A percentile compares a stretch with the other conserved stretches of the same genome.
Evolutionary conservation across 2,329 filamentous ascomycete species (phyloP).

Genomic region (Fusarium transvaalense): DNA sequence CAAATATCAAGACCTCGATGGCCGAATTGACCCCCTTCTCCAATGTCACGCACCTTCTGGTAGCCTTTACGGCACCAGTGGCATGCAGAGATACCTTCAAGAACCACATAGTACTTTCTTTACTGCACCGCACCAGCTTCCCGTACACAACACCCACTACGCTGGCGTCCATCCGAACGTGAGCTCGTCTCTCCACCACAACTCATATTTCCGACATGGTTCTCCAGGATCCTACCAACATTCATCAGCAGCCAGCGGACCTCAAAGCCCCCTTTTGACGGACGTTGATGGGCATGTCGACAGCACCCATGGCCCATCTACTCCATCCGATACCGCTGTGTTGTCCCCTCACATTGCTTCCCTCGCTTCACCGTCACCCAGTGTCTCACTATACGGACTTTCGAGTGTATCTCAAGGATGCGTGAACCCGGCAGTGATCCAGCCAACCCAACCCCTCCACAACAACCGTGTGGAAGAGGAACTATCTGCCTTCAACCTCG

Average conservation of each 20-base stretch:
- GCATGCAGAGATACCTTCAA: conserved; percentile 37
- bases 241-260: conserved; percentile 29
- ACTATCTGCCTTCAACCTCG: conserved; percentile 12
- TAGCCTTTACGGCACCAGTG: background rate
- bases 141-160: background rate
- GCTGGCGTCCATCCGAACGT: conserved; percentile 9
- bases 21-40: conserved; percentile 33
- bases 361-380: conserved; percentile 27
- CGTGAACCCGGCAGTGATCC: conserved; percentile 38
- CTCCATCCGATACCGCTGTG: conserved; percentile 31
- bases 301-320: conserved; percentile 33
- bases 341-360: conserved; percentile 24
- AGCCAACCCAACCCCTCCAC: conserved; percentile 14
- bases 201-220: conserved; percentile 17
- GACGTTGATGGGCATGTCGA: conserved; percentile 36
- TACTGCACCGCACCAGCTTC: background rate
- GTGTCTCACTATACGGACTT: conserved; percentile 25
- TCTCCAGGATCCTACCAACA: conserved; percentile 42
- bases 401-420: conserved; percentile 21
- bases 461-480: conserved; percentile 1
- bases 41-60: conserved; percentile 1
- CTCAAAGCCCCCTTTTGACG: conserved; percentile 36
- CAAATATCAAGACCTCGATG: conserved; percentile 13
- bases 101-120: conserved; percentile 23
- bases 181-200: conserved; percentile 6